A percentile compares a stretch with the other conserved stretches of the same genome.
These are phyloP conservation scores for Rhodofomes roseus DNA, from an alignment of 1,284 basidiomycete genomes.

Conservation along the genomic window DNA sequence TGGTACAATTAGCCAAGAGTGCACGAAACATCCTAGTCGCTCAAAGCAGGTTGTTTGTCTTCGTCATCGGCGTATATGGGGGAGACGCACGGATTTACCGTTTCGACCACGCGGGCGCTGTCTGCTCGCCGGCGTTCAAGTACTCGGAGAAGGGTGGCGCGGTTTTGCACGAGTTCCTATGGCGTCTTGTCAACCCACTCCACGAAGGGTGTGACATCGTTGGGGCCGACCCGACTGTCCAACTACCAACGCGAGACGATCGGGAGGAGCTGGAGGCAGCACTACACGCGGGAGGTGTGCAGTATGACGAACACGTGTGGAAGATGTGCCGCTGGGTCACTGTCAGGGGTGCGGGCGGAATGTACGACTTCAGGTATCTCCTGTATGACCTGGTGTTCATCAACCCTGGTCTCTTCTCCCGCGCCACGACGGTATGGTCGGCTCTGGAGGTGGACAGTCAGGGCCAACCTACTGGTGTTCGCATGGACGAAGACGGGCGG, in stretches of 20 bases:
- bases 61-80: conserved; percentile 14
- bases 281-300: background rate
- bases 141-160: background rate
- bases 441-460: conserved; percentile 1
- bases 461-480: background rate
- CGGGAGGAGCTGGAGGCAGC: background rate
- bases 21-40: conserved; percentile 12
- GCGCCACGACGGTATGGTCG: conserved; percentile 11
- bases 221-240: background rate
- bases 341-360: background rate
- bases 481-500: background rate
- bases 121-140: conserved; percentile 1
- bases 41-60: conserved; percentile 10
- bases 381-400: conserved; percentile 7
- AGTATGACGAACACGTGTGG: background rate
- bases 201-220: background rate
- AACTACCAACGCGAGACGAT: background rate
- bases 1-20: conserved; percentile 7
- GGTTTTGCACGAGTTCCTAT: background rate
- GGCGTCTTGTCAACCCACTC: background rate
- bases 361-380: conserved; percentile 2
- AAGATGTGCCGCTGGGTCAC: background rate
- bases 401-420: conserved; percentile 13
- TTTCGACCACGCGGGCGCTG: conserved; percentile 9
- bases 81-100: conserved; percentile 8